These are phyloP conservation scores for Debaryomyces hansenii DNA, from an alignment of 805 yeast genomes.

Conservation along the genomic window DNA sequence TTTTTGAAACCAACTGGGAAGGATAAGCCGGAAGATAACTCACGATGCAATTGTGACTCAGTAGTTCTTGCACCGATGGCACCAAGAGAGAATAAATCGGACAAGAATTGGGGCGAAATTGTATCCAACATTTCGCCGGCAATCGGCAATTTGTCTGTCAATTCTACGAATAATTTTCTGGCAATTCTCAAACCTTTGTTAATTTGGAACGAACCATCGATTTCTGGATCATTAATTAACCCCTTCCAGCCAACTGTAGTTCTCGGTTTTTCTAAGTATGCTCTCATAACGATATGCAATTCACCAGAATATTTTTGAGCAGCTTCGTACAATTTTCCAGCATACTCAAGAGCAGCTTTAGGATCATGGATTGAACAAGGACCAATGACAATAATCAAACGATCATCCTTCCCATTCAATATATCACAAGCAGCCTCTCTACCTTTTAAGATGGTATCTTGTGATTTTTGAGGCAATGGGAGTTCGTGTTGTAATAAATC, in stretches of 20 bases:
- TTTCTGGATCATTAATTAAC: conserved; percentile 93
- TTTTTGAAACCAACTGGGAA: conserved; percentile 99
- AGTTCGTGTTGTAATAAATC: conserved; percentile 85
- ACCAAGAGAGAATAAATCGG: conserved; percentile 92
- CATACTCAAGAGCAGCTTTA: conserved; percentile 86
- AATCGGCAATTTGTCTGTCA: conserved; percentile 84
- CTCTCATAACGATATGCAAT: conserved; percentile 90
- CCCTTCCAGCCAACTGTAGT: conserved; percentile 99
- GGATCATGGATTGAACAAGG: conserved; percentile 98
- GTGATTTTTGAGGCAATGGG: conserved; percentile 62
- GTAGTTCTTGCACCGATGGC: conserved; percentile 99
- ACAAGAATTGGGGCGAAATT: conserved; percentile 91
- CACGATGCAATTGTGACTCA: conserved; percentile 96
- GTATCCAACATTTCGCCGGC: conserved; percentile 98
- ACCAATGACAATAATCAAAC: conserved; percentile 86
- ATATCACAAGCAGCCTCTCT: conserved; percentile 74
- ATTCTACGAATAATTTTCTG: conserved; percentile 78
- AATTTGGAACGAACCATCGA: conserved; percentile 88
- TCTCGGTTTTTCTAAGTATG: conserved; percentile 96
- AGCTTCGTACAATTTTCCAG: conserved; percentile 58
- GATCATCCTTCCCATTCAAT: conserved; percentile 79
- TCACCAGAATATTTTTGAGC: conserved; percentile 69
- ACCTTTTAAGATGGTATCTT: conserved; percentile 67
- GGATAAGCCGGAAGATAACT: conserved; percentile 91
- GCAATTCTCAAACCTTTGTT: conserved; percentile 92